These are phyloP conservation scores for Sinapis alba DNA, from an alignment of 441 rosid genomes.

Conservation along the genomic window DNA sequence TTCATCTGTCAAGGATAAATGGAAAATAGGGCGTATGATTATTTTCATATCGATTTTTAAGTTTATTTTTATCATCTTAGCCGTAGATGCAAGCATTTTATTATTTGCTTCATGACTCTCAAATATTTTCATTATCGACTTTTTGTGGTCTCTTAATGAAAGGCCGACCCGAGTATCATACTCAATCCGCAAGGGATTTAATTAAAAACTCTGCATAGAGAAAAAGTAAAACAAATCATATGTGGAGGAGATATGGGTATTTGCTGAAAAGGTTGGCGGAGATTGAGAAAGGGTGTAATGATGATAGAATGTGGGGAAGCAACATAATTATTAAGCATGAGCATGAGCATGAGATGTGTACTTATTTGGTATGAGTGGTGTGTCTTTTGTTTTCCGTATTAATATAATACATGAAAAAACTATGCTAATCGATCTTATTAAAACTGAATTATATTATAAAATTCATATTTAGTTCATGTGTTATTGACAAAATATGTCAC, in stretches of 20 bases:
- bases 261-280: no score
- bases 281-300: background rate
- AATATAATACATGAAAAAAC: no score
- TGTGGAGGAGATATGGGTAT: background rate
- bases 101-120: background rate
- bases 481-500: no score
- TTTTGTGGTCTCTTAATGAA: background rate
- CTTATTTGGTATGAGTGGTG: conserved; percentile 46
- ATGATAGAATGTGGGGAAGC: conserved; percentile 54
- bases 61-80: background rate
- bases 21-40: background rate
- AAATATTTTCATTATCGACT: background rate
- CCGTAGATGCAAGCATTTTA: background rate
- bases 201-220: background rate
- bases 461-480: no score
- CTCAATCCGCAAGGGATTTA: background rate
- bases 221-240: background rate
- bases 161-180: background rate
- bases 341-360: conserved; percentile 72
- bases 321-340: conserved; percentile 69
- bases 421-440: no score
- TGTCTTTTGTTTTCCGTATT: conserved; percentile 30
- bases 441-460: no score
- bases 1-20: background rate
- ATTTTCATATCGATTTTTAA: no score